Conservation (phyloP, 768 basidiomycete genomes). For the Kwoniella mangroviensis region DNA sequence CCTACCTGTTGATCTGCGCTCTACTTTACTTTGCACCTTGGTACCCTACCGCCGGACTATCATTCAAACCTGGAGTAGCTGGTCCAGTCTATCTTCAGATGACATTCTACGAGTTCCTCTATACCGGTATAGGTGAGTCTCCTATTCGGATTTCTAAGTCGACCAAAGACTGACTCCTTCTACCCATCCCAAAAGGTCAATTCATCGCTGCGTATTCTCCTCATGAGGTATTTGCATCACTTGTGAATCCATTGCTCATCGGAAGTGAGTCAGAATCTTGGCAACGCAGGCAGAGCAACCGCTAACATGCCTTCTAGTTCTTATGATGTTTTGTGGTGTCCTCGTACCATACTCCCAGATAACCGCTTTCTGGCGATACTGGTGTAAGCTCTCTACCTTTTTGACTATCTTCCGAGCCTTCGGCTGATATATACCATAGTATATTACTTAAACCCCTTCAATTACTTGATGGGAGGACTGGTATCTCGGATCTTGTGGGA, state of each 20-base stretch:
- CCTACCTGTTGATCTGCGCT: slow-evolving; percentile 45
- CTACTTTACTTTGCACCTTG: slow-evolving; percentile 47
- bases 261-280: slow-evolving; percentile 8
- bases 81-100: slow-evolving; percentile 55
- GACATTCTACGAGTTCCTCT: slow-evolving; percentile 55
- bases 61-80: slow-evolving; percentile 41
- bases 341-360: slow-evolving; percentile 46
- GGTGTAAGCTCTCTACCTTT: slow-evolving; percentile 11
- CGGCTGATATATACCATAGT: slow-evolving; percentile 20
- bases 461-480: slow-evolving; percentile 53
- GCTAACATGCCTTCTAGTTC: slow-evolving; percentile 10
- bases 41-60: slow-evolving; percentile 52
- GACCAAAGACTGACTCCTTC: neutral
- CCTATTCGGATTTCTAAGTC: neutral
- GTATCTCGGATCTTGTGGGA: slow-evolving; percentile 49
- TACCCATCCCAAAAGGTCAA: slow-evolving; percentile 27
- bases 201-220: slow-evolving; percentile 55
- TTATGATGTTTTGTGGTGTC: slow-evolving; percentile 51
- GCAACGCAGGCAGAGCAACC: no score
- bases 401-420: neutral
- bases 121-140: slow-evolving; percentile 51
- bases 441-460: slow-evolving; percentile 53
- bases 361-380: slow-evolving; percentile 44
- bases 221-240: slow-evolving; percentile 47
- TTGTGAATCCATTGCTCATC: slow-evolving; percentile 53